Evolutionary conservation across 2,329 filamentous ascomycete species (phyloP).

Genomic region (Neocatenulostroma microsporum): DNA sequence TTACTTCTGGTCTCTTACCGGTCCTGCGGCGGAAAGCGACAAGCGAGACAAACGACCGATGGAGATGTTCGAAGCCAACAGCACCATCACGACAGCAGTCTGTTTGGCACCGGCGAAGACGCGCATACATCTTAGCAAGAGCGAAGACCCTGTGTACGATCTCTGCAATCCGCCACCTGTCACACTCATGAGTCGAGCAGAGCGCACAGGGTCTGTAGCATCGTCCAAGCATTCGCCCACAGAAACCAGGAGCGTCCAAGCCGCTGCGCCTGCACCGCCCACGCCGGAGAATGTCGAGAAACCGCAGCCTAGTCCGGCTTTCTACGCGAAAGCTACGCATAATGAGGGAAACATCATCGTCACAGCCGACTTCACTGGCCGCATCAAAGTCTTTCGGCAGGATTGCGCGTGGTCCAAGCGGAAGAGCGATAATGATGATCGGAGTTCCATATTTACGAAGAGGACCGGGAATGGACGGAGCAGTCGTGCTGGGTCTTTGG

Average conservation of each 20-base stretch:
- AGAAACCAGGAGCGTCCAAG: constrained; percentile 31
- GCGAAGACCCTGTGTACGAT: constrained; percentile 90
- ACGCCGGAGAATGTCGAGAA: constrained; percentile 28
- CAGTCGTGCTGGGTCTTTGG: constrained; percentile 37
- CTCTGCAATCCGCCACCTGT: constrained; percentile 92
- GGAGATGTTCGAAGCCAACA: constrained; percentile 86
- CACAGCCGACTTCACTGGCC: constrained; percentile 78
- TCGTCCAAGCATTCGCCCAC: constrained; percentile 45
- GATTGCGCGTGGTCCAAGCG: constrained; percentile 83
- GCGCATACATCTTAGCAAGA: constrained; percentile 66
- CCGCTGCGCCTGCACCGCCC: too few relatives aligned
- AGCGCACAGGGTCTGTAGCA: constrained; percentile 40
- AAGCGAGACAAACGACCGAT: constrained; percentile 72
- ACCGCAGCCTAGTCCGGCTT: constrained; percentile 50
- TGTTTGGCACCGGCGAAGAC: constrained; percentile 74
- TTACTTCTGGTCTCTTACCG: constrained; percentile 88
- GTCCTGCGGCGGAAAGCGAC: constrained; percentile 48
- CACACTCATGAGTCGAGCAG: constrained; percentile 66
- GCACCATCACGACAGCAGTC: constrained; percentile 81
- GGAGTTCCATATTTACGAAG: constrained; percentile 66
- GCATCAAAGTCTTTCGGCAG: constrained; percentile 90
- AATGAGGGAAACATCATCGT: constrained; percentile 81
- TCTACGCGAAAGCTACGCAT: too few relatives aligned
- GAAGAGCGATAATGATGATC: constrained; percentile 65
- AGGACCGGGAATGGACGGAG: constrained; percentile 41